Evolutionary conservation across 2,329 filamentous ascomycete species (phyloP), one percentile per base, ranked within the genome.

Genomic region (Malbranchea zuffiana): DNA sequence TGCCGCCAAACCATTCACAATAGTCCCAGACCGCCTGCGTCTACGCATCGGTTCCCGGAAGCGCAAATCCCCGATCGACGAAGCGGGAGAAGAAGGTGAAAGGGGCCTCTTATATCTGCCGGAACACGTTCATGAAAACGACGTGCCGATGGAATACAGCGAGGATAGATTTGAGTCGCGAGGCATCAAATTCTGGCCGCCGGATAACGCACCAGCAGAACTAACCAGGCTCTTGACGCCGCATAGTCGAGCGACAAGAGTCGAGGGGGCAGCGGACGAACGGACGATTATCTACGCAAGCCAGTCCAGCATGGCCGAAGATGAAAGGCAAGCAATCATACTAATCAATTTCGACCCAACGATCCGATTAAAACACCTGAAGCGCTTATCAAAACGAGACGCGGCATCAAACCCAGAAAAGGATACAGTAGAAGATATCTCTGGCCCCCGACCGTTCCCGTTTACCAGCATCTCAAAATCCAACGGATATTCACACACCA

Each of bases 21-120:
- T 54, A 28, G 17, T 20, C 28, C 50, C 54, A 2, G 60, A 65
- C 43, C 57, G 60, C 3, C 49, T 67, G 3, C 55, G 61, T 15
- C 37, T 67, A 4, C 57, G 63, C 8, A 55, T 62, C 11, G 59
- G 57, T 6, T 64, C 63, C 8, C 57, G 63, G 19, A 61, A 62
- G 39, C 59, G 59, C 15, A 57, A 60, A 37, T 55, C 46, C 29
- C 57, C 60, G 11, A 49, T 63, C 6, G 56, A 62, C 18, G 51
- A 57, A 38, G 47, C 49, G 12, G 51, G 50, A 3, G 43, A 48
- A 5, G 47, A 54, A 24, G 52, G 47, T 1, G 28, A 44, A 5
- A 28, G 33, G 3, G 48, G 54, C 7, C 35, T 51, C 1, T 45
- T 63, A 7, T 56, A 55, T 37, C 41, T 41, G 6, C 56, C 51